Evolutionary conservation across 2,329 filamentous ascomycete species (phyloP), one percentile per base, ranked within the genome.

Genomic region (Xylariaceae sp.): DNA sequence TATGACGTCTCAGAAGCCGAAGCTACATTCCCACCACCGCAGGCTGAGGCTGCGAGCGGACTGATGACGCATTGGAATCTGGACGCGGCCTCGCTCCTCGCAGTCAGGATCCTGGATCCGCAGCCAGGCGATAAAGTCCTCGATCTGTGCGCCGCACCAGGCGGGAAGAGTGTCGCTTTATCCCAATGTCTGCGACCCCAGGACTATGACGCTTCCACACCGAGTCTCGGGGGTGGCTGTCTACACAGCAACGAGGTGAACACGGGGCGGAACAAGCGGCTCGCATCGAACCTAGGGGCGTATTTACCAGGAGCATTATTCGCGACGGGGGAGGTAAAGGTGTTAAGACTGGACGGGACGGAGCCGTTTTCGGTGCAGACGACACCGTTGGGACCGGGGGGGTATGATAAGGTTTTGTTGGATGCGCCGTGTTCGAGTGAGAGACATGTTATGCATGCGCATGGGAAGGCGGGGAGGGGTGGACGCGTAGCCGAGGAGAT

Each of bases 371-470:
- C 67, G 5, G 58, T 68, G 10, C 65, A 66, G n/a, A 64, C 65
- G 30, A 63, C 72, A 0, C 68, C 69, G 0, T 64, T 69, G 6
- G 71, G 72, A 0, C 62, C 66, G 1, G 70, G 68, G 2, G 70
- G 71, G 7, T 77, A 75, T 60, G 75, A 77, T 57, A 74, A 73
- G 53, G 73, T 76, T 0, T 67, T 77, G 2, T 67, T 76, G 4
- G 75, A 77, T 57, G 74, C 74, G 3, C 74, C 75, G 11, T 76
- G 75, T 60, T 76, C 73, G 3, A 74, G 72, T 37, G 74, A 76
- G 60, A 67, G 75, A 11, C 74, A 77, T 53, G 69, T 76, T 35
- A 68, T 77, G 30, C 73, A 74, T 52, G 70, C 72, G 8, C 70
- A 72, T 44, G 62, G 62, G 15, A 70, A 68, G 51, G 73, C 73